Evolutionary conservation across 73 alveolate genomes (phyloP).

Genomic region (Durusdinium trenchii): DNA sequence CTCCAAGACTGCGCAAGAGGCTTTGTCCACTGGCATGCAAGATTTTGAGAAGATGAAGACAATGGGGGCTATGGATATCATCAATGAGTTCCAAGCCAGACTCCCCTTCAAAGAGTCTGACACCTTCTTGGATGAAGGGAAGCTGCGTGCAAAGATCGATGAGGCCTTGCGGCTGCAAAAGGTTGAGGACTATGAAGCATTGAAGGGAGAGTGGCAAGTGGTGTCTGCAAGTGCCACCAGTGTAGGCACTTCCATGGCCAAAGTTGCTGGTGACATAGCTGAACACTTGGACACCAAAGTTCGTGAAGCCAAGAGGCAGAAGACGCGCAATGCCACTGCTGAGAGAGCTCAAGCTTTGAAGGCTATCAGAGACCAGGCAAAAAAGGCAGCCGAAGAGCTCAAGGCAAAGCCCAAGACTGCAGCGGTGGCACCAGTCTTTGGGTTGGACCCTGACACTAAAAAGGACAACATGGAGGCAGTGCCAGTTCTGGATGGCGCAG

Average conservation of each 20-base stretch:
- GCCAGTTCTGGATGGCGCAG: background rate
- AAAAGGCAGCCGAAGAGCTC: background rate
- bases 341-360: constrained; percentile 8
- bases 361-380: constrained; percentile 6
- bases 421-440: background rate
- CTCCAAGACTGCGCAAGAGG: background rate
- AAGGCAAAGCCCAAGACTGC: background rate
- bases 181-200: background rate
- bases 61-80: background rate
- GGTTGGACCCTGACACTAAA: background rate
- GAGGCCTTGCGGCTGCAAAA: background rate
- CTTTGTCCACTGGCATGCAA: background rate
- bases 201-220: background rate
- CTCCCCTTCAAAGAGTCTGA: background rate
- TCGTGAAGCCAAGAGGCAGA: constrained; percentile 1
- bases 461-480: background rate
- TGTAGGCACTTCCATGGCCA: background rate
- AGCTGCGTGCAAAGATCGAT: background rate
- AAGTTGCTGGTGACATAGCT: background rate
- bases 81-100: background rate
- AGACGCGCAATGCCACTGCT: background rate
- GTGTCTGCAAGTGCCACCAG: background rate
- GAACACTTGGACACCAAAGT: constrained; percentile 37
- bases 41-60: background rate
- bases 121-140: background rate